Evolutionary conservation across 176 grass and related monocot genomes (phyloP).

Genomic region (Ensete glaucum): DNA sequence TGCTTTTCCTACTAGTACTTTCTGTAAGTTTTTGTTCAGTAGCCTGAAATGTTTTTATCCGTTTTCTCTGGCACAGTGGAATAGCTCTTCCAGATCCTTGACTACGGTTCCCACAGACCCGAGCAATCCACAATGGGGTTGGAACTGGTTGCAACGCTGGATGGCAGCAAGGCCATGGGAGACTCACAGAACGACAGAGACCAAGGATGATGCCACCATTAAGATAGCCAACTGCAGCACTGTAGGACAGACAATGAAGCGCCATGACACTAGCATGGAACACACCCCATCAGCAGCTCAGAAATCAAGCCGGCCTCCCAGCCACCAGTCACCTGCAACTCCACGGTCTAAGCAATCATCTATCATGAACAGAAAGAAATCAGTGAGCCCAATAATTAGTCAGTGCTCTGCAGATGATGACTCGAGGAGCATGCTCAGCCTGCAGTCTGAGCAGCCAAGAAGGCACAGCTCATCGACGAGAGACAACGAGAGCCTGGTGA

Average conservation of each 20-base stretch:
- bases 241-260: background rate
- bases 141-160: constrained; percentile 97
- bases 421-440: constrained; percentile 59
- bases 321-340: constrained; percentile 52
- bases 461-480: constrained; percentile 41
- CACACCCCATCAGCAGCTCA: constrained; percentile 33
- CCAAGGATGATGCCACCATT: constrained; percentile 13
- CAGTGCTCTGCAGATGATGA: constrained; percentile 52
- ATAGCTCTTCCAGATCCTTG: constrained; percentile 40
- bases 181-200: constrained; percentile 17
- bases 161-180: constrained; percentile 64
- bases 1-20: background rate
- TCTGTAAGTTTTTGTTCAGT: background rate
- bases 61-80: constrained; percentile 49
- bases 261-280: constrained; percentile 19
- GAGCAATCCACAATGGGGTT: constrained; percentile 84
- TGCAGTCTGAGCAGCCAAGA: constrained; percentile 55
- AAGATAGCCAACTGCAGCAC: constrained; percentile 16
- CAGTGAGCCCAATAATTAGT: constrained; percentile 40
- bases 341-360: constrained; percentile 35
- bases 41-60: background rate
- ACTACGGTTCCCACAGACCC: constrained; percentile 51
- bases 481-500: constrained; percentile 52
- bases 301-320: constrained; percentile 48
- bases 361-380: constrained; percentile 31